Percentiles rank a stretch among this genome's conserved stretches.
phyloP scores from a whole-genome alignment of 208 protist species.

The Trypanosomatidae sp. region DNA sequence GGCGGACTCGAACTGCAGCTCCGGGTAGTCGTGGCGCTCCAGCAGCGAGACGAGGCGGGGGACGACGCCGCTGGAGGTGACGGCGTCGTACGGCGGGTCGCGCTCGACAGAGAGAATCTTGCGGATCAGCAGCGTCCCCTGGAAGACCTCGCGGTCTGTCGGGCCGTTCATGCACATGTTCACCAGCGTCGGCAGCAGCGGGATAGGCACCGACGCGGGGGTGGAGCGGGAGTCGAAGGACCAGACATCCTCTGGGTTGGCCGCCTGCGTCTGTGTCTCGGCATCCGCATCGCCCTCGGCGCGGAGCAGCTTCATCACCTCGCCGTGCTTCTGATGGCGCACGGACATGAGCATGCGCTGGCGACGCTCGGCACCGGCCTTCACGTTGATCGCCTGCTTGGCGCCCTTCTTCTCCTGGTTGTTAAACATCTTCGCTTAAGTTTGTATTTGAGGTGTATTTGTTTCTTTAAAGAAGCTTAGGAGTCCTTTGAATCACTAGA shows the following conservation, averaged over 20 bases:
- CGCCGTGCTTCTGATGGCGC: conserved; percentile 53
- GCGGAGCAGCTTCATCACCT: conserved; percentile 71
- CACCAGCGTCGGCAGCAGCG: conserved; percentile 66
- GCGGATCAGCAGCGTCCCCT: conserved; percentile 81
- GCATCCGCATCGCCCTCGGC: conserved; percentile 26
- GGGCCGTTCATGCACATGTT: conserved; percentile 52
- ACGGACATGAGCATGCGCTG: conserved; percentile 67
- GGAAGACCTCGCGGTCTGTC: conserved; percentile 55
- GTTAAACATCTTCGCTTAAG: conserved; percentile 26
- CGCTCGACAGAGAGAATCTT: conserved; percentile 93
- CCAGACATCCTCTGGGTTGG: conserved; percentile 47
- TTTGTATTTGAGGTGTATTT: too few species aligned
- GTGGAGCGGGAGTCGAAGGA: conserved; percentile 39
- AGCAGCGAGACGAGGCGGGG: conserved; percentile 95
- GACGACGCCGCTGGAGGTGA: conserved; percentile 94
- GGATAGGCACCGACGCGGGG: conserved; percentile 52
- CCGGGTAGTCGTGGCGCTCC: conserved; percentile 52
- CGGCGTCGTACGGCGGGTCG: conserved; percentile 96
- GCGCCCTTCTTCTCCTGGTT: conserved; percentile 41
- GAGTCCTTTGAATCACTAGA: too few species aligned
- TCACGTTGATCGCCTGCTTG: conserved; percentile 59
- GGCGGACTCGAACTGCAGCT: conserved; percentile 98
- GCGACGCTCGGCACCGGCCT: conserved; percentile 64
- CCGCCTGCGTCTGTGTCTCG: conserved; percentile 2
- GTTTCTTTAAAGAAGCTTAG: too few species aligned